These are phyloP conservation scores for Xanthoparmelia taractica DNA, from an alignment of 495 filamentous ascomycete genomes.

Conservation along the genomic window DNA sequence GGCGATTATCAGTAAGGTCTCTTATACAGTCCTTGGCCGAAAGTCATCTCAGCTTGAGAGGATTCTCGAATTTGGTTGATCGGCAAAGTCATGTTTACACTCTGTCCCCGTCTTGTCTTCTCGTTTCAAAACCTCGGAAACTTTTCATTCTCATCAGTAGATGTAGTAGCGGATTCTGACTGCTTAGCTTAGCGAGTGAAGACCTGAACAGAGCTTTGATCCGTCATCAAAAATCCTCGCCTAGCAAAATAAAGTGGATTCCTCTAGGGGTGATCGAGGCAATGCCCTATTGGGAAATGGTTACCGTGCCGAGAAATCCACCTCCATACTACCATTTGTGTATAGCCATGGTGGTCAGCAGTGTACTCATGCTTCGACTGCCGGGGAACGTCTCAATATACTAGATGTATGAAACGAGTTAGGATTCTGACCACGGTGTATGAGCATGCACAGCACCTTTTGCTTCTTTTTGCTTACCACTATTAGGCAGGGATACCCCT, in stretches of 20 bases:
- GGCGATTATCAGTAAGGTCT: slow-evolving; percentile 50
- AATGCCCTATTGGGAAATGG: neutral
- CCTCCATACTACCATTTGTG: neutral
- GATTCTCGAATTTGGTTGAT: neutral
- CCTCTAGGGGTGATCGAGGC: no score
- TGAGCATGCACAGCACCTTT: neutral
- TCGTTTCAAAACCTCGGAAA: no score
- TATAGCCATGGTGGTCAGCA: neutral
- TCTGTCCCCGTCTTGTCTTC: no score
- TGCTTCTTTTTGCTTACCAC: neutral
- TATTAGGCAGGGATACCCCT: neutral
- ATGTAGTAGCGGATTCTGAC: neutral
- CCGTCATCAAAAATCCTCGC: neutral
- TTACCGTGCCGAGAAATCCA: neutral
- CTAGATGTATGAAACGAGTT: neutral
- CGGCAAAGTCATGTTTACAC: no score
- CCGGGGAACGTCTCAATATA: neutral
- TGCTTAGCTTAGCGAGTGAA: neutral
- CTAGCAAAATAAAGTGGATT: neutral
- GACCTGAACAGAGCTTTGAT: neutral
- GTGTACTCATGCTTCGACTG: neutral
- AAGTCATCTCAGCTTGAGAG: neutral
- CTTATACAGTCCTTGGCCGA: neutral
- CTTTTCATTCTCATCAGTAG: neutral
- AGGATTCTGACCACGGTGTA: neutral